These are phyloP conservation scores for Microdochium bolleyi DNA, from an alignment of 2,329 filamentous ascomycete species.

Conservation along the genomic window DNA sequence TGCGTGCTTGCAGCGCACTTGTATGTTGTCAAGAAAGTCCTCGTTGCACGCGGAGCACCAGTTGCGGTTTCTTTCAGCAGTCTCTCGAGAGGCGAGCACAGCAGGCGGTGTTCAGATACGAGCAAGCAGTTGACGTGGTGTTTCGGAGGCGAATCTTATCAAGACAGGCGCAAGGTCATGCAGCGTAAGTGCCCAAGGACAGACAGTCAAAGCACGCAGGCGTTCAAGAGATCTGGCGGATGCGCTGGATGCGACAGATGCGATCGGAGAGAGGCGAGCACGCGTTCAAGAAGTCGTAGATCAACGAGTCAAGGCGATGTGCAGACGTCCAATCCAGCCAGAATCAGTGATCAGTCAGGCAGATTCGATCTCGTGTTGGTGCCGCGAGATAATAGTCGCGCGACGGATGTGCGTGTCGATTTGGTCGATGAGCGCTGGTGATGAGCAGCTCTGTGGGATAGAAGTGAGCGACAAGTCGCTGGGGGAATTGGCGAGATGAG, in stretches of 20 bases:
- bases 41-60: not conserved
- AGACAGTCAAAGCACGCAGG: not conserved
- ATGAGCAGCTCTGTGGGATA: too few species aligned
- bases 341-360: not conserved
- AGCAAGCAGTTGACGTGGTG: not conserved
- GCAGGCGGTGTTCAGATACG: not conserved
- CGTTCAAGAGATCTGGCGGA: not conserved
- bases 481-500: too few species aligned
- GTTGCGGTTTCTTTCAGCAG: not conserved
- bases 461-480: too few species aligned
- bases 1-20: not conserved
- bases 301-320: not conserved
- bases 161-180: not conserved
- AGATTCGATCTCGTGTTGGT: not conserved
- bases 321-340: not conserved
- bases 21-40: not conserved
- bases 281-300: not conserved
- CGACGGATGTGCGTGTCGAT: too few species aligned
- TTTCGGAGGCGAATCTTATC: not conserved
- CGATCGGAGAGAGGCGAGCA: not conserved
- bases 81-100: not conserved
- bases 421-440: too few species aligned
- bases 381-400: not conserved
- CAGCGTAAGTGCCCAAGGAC: not conserved
- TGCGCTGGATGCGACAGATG: not conserved